Evolutionary conservation across 208 protist species (phyloP).

Genomic region (Sergeia podlipaevii): DNA sequence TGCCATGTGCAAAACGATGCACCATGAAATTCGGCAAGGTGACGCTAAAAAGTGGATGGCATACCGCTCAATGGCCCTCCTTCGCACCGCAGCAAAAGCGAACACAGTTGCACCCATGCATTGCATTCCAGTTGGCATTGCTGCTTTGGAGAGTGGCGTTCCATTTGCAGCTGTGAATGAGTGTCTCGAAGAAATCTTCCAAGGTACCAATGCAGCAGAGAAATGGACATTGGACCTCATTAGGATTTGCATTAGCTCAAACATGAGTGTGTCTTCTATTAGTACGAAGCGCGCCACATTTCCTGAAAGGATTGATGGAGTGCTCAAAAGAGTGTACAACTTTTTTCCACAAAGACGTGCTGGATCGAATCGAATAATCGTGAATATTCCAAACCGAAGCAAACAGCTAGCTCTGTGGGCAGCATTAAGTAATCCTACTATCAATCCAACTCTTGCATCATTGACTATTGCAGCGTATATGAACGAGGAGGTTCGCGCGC

Average conservation of each 20-base stretch:
- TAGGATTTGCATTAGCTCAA: conserved; percentile 15
- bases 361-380: conserved; percentile 8
- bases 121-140: conserved; percentile 36
- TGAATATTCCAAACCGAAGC: conserved; percentile 35
- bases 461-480: conserved; percentile 41
- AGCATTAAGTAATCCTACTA: conserved; percentile 18
- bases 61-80: conserved; percentile 44
- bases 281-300: background rate
- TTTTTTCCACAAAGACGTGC: conserved; percentile 1
- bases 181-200: conserved; percentile 23
- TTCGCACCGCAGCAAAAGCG: conserved; percentile 16
- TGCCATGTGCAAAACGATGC: conserved; percentile 44
- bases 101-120: conserved; percentile 30
- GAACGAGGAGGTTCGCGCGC: conserved; percentile 9
- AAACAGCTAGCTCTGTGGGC: conserved; percentile 60
- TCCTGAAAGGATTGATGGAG: background rate
- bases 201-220: conserved; percentile 6
- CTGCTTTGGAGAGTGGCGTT: conserved; percentile 45
- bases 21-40: background rate
- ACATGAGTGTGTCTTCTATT: background rate
- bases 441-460: conserved; percentile 23
- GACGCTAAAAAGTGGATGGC: conserved; percentile 44
- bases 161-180: conserved; percentile 52
- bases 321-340: background rate
- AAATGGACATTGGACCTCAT: conserved; percentile 45